A percentile compares a stretch with the other conserved stretches of the same genome.
Conservation (phyloP, 495 filamentous ascomycete genomes). For the Xylaria cubensis region DNA sequence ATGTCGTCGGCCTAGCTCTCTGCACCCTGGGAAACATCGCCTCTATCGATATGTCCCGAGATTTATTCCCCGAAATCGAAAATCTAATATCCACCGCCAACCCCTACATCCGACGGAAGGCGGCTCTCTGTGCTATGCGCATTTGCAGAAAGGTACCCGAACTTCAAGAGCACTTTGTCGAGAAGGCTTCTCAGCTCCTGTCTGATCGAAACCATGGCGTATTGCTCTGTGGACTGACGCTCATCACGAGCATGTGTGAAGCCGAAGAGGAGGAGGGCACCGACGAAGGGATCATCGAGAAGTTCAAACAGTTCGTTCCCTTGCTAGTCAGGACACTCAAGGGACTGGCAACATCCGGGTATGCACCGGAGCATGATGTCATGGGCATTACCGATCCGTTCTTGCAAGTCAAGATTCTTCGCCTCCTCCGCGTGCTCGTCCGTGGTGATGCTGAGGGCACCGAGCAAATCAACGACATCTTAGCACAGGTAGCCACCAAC, state of each 20-base stretch:
- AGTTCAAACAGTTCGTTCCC: constrained; percentile 81
- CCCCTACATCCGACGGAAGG: constrained; percentile 95
- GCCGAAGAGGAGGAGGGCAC: constrained; percentile 89
- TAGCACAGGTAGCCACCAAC: constrained; percentile 97
- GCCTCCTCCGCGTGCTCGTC: constrained; percentile 81
- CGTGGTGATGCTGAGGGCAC: constrained; percentile 88
- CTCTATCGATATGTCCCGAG: constrained; percentile 97
- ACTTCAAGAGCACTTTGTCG: constrained; percentile 94
- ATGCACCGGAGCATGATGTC: constrained; percentile 97
- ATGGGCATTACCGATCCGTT: constrained; percentile 99
- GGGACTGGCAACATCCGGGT: constrained; percentile 89
- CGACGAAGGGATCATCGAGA: constrained; percentile 84
- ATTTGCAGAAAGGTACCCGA: constrained; percentile 98
- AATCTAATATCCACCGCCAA: constrained; percentile 87
- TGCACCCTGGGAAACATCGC: constrained; percentile 97
- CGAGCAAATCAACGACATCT: constrained; percentile 97
- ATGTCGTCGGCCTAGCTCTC: constrained; percentile 94
- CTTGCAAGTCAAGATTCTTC: constrained; percentile 93
- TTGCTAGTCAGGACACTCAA: constrained; percentile 90
- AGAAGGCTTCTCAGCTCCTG: constrained; percentile 88
- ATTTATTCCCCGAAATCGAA: constrained; percentile 95
- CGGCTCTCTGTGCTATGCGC: constrained; percentile 98
- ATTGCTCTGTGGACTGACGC: constrained; percentile 85
- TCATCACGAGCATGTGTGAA: constrained; percentile 92
- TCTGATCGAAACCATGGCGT: constrained; percentile 95